Evolutionary conservation across 2,329 filamentous ascomycete species (phyloP), one percentile per base, ranked within the genome.

Genomic region (Epichloe gansuensis): DNA sequence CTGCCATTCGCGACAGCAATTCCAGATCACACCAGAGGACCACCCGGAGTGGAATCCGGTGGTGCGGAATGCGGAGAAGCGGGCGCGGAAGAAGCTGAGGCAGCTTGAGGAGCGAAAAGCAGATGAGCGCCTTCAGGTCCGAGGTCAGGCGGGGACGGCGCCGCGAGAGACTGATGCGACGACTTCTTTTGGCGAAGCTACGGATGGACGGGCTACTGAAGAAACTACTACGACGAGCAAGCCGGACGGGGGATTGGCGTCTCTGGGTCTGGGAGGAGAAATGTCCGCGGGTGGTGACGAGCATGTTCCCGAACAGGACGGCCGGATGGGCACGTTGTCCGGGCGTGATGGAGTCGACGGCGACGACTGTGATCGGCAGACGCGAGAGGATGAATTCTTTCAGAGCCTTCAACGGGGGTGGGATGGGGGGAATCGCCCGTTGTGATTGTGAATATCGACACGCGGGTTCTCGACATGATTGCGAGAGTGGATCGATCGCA

Each of bases 31-130:
- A 2, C 15, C 5, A 12, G 15, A 6, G 15, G 44, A 44, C n/a
- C 9, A 21, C 4, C 49, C 50, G 25, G 46, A 54, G 35, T 51
- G 50, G 53, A 23, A 54, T 38, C n/a, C 35, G 2, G 11, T 40
- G 7, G 53, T 31, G 25, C 47, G 50, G 23, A 50, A 52, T 9
- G 46, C 50, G 13, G 41, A 50, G 47, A 50, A 50, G 23, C 50
- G 45, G 3, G 39, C 31, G 13, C 41, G 46, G 4, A 54, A 50
- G 52, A 54, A 40, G 21, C 49, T 23, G 27, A 38, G 9, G 39
- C 44, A 35, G 42, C n/a, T 31, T n/a, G 43, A 42, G 8, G 49
- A 45, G 15, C 23, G 15, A 21, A 41, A 17, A 21, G 50, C 34
- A 17, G 35, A 41, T 6, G 36, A 47, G 7, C 43, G 43, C 5